Conservation (phyloP, 768 basidiomycete species). For the Cyclocybe cylindracea region DNA sequence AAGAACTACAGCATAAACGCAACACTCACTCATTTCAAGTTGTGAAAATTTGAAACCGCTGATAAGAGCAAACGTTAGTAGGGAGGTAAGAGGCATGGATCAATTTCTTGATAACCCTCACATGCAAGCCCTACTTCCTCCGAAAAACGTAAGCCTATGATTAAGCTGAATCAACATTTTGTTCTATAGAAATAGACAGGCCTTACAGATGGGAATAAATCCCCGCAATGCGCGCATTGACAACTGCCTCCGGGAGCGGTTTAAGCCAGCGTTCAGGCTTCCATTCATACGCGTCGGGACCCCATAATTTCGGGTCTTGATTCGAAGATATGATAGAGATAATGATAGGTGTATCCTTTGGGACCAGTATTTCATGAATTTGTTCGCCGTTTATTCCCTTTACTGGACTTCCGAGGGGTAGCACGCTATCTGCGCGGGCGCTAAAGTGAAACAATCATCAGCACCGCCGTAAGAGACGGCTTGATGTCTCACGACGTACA, state of each 20-base stretch:
- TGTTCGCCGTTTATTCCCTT: too few relatives aligned
- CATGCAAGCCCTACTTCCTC: conserved; percentile 42
- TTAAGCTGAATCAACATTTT: not conserved
- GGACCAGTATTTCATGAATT: not conserved
- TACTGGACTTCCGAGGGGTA: too few relatives aligned
- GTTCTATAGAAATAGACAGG: not conserved
- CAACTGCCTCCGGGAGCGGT: conserved; percentile 28
- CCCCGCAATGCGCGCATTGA: conserved; percentile 32
- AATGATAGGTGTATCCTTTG: conserved; percentile 6
- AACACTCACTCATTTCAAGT: conserved; percentile 47
- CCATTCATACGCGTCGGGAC: conserved; percentile 41
- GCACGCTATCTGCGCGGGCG: too few relatives aligned
- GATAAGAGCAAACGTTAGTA: not conserved
- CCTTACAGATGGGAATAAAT: conserved; percentile 37
- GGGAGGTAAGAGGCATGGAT: conserved; percentile 22
- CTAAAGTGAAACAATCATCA: too few relatives aligned
- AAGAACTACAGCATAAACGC: not conserved
- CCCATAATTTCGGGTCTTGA: conserved; percentile 34
- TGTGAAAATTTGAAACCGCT: conserved; percentile 44
- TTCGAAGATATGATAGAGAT: too few relatives aligned
- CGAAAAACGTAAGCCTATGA: conserved; percentile 45
- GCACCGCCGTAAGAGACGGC: too few relatives aligned
- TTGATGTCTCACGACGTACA: not conserved
- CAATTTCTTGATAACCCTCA: conserved; percentile 3
- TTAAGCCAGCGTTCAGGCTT: conserved; percentile 46